Base-by-base conservation (phyloP, 805 yeast genomes). In the Candida stauntonica region DNA sequence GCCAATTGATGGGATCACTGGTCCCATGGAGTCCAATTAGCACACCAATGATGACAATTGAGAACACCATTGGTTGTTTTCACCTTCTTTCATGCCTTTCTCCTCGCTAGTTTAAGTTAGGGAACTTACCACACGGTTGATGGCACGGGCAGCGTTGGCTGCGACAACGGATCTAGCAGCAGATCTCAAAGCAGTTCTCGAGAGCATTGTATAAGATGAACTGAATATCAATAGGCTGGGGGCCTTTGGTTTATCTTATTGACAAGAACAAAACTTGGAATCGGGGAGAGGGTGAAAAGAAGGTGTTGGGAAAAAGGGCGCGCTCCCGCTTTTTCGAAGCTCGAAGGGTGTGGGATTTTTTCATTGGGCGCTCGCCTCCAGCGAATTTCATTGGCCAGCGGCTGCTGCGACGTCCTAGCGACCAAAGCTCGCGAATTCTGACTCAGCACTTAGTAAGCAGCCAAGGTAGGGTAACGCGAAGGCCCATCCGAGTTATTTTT, bases 131-230 rank as follows among this genome's bases (percentile, higher is more conserved):
- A 56, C 58, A 41, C 60, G 56, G 60, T 48, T 52, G 48, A 54
- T 45, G 35, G 58, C 54, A 44, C 60, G 60, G 43, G 69, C 69
- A 57, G 68, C 61, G 63, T 70, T 70, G 56, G 71, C 71, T 55
- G 74, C 73, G 63, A 81, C 72, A 62, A 81, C 82, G 62, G 86
- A 74, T 73, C 86, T 83, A 65, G 86, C 76, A 66, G 87, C 87
- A 64, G 86, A 77, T 74, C 89, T 85, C 67, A 82, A 73, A 70
- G 79, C 77, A 68, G 88, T 78, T 77, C 93, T 87, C 64, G 89
- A 81, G 74, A 84, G 82, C 93, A 84, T 83, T 63, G 48, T 45
- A 29, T 24, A 31, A 27, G 38, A 29, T 30, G 41, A 36, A 36
- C 35, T 37, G 35, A 19, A 18, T 18, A 19, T 31, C 35, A 37